Conservation (phyloP, 495 filamentous ascomycete species). For the Podospora conica region DNA sequence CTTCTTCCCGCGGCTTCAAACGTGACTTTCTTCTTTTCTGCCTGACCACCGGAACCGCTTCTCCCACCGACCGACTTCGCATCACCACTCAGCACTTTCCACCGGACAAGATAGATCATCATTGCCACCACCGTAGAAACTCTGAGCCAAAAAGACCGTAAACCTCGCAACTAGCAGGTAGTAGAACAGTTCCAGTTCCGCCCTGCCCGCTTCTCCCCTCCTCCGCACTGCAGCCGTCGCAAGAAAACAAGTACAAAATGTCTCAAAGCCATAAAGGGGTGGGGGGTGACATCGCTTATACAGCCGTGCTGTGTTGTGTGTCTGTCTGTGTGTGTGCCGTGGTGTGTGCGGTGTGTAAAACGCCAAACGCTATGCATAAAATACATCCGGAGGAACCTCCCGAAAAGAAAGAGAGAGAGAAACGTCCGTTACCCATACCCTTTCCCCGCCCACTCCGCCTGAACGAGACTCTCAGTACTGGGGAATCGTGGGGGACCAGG, state of each 20-base stretch:
- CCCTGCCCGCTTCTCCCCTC: background rate
- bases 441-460: background rate
- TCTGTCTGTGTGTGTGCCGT: background rate
- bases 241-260: background rate
- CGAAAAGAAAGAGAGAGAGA: background rate
- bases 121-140: background rate
- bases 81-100: background rate
- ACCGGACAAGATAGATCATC: background rate
- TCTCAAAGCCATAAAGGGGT: background rate
- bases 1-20: background rate
- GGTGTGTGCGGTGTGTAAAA: background rate
- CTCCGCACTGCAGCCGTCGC: background rate
- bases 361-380: constrained; percentile 14
- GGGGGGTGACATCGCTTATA: background rate
- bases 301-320: too few relatives aligned
- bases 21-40: background rate
- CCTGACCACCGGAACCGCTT: background rate
- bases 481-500: too few relatives aligned
- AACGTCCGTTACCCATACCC: background rate
- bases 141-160: background rate
- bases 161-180: background rate
- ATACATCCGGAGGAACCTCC: background rate
- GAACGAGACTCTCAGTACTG: background rate
- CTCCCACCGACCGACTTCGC: background rate
- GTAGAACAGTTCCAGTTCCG: background rate